phyloP scores from a whole-genome alignment of 352 stramenopile species.

The Globisporangium megalacanthum region DNA sequence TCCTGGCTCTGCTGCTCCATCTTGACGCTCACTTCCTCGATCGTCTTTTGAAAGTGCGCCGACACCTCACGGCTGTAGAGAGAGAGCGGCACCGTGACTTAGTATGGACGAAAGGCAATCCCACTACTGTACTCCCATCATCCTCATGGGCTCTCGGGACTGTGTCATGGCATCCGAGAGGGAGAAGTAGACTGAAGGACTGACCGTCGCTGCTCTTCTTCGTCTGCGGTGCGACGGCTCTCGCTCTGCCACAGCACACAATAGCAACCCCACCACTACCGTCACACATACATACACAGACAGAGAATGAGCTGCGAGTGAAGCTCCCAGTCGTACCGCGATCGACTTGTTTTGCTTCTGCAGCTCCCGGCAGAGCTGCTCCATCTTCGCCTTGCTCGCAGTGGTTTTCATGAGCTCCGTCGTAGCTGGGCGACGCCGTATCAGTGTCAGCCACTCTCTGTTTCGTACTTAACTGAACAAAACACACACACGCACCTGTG shows the following conservation, averaged over 20 bases:
- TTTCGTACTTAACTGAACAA: too few species aligned
- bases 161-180: too few species aligned
- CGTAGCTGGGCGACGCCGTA: conserved; percentile 27
- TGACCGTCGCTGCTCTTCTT: conserved; percentile 80
- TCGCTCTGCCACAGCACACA: conserved; percentile 31
- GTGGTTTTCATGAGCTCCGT: conserved; percentile 61
- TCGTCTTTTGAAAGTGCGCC: conserved; percentile 79
- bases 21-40: conserved; percentile 85
- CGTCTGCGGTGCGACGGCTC: conserved; percentile 76
- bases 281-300: background rate
- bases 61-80: conserved; percentile 55
- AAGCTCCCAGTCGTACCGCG: conserved; percentile 25
- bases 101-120: too few species aligned
- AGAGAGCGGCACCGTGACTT: background rate
- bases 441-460: background rate
- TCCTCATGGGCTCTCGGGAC: too few species aligned
- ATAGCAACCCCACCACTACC: background rate
- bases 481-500: conserved; percentile 20
- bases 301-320: background rate
- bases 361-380: conserved; percentile 79
- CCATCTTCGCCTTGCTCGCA: conserved; percentile 66
- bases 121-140: too few species aligned
- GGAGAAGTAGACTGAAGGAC: background rate
- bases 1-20: conserved; percentile 85
- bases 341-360: conserved; percentile 88